Evolutionary conservation across 2,329 filamentous ascomycete genomes (phyloP).

Genomic region (Aspergillus sp.): DNA sequence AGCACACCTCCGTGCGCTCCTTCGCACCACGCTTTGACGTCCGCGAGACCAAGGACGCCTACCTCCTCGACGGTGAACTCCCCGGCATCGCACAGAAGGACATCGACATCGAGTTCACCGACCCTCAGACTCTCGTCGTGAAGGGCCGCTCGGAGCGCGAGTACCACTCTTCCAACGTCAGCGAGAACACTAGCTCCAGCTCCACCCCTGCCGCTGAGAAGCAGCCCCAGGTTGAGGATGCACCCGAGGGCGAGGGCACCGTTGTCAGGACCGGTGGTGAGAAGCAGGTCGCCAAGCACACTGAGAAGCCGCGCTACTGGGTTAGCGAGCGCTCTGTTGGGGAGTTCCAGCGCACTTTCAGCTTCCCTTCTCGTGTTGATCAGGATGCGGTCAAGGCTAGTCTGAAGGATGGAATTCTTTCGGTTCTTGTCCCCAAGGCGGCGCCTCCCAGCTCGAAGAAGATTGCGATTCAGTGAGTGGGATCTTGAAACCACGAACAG

Average conservation of each 20-base stretch:
- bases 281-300: constrained; percentile 23
- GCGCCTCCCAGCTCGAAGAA: constrained; percentile 53
- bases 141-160: constrained; percentile 49
- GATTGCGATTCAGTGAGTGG: constrained; percentile 60
- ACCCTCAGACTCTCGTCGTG: constrained; percentile 52
- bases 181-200: constrained; percentile 42
- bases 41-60: constrained; percentile 49
- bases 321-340: constrained; percentile 63
- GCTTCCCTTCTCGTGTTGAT: constrained; percentile 61
- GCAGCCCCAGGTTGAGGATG: constrained; percentile 19
- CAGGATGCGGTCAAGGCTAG: constrained; percentile 65
- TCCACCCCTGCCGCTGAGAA: neutral
- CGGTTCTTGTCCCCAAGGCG: constrained; percentile 62
- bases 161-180: constrained; percentile 41
- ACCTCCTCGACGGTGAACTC: constrained; percentile 54
- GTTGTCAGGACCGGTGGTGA: constrained; percentile 37
- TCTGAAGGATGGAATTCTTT: constrained; percentile 64
- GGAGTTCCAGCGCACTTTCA: constrained; percentile 63
- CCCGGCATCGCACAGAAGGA: constrained; percentile 54
- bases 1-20: constrained; percentile 26
- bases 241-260: constrained; percentile 29
- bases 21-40: constrained; percentile 55
- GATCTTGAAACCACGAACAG: neutral
- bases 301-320: constrained; percentile 57
- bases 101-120: constrained; percentile 53